Evolutionary conservation across 2,329 filamentous ascomycete genomes (phyloP).

Genomic region (Zymoseptoria ardabiliae): DNA sequence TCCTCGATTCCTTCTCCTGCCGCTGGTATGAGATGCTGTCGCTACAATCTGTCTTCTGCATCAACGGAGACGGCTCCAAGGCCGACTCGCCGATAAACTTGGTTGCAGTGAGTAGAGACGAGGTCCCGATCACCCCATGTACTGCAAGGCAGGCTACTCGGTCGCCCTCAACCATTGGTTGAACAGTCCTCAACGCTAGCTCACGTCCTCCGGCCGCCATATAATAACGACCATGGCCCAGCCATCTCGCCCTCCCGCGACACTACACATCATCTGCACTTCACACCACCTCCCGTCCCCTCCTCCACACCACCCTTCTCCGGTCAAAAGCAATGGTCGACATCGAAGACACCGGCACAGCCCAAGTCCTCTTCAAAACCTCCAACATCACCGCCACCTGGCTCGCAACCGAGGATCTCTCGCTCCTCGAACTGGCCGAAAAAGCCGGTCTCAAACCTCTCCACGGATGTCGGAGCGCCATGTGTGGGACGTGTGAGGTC

Average conservation of each 20-base stretch:
- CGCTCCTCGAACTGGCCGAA: slow-evolving; percentile 20
- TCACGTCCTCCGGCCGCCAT: background rate
- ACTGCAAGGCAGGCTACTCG: background rate
- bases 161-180: background rate
- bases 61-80: too few relatives aligned
- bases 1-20: too few relatives aligned
- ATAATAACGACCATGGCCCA: background rate
- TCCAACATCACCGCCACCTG: slow-evolving; percentile 16
- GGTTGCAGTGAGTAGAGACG: background rate
- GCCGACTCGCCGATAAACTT: too few relatives aligned
- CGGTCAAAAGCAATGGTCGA: slow-evolving; percentile 8
- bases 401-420: slow-evolving; percentile 15
- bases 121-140: background rate
- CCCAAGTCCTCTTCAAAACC: slow-evolving; percentile 15
- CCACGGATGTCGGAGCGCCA: slow-evolving; percentile 20
- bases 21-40: too few relatives aligned
- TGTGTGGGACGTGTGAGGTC: slow-evolving; percentile 18
- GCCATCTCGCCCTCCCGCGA: background rate
- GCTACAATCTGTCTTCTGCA: too few relatives aligned
- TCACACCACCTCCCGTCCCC: background rate
- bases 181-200: background rate
- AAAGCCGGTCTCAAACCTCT: slow-evolving; percentile 18
- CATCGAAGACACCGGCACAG: slow-evolving; percentile 14
- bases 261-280: background rate
- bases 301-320: background rate